Conservation (phyloP, 352 stramenopile species). For the Phytopythium cucurbitacearum region DNA sequence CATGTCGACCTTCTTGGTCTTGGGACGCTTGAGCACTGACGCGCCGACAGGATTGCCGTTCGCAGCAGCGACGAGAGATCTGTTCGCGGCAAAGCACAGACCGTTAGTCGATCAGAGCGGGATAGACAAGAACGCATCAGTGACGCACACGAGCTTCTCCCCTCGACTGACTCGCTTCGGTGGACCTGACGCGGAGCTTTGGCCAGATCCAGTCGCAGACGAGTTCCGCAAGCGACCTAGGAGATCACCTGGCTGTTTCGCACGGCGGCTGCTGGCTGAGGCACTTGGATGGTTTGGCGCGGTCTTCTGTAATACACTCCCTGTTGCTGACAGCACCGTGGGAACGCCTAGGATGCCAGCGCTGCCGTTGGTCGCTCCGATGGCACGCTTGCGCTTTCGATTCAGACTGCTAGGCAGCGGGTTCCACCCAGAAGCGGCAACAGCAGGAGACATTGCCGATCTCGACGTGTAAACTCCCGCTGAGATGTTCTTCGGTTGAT, state of each 20-base stretch:
- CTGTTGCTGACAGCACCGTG: conserved; percentile 45
- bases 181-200: not conserved
- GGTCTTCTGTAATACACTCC: conserved; percentile 34
- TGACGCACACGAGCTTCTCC: conserved; percentile 55
- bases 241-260: not conserved
- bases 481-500: conserved; percentile 72
- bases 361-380: conserved; percentile 10
- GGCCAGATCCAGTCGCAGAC: not conserved
- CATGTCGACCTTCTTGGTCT: conserved; percentile 73
- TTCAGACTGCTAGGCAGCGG: conserved; percentile 7
- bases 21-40: conserved; percentile 13
- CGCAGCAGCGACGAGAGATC: conserved; percentile 25
- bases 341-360: conserved; percentile 31
- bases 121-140: not conserved
- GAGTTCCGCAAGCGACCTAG: not conserved
- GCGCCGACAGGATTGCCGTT: conserved; percentile 11
- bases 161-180: conserved; percentile 26
- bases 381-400: conserved; percentile 2
- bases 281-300: conserved; percentile 3
- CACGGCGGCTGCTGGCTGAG: not conserved
- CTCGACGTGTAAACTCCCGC: conserved; percentile 62
- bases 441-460: conserved; percentile 7
- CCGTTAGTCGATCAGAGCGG: conserved; percentile 2
- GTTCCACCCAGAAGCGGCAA: conserved; percentile 22
- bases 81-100: conserved; percentile 5